Evolutionary conservation across 176 grass and related monocot genomes (phyloP).

Genomic region (Microstegium vimineum): DNA sequence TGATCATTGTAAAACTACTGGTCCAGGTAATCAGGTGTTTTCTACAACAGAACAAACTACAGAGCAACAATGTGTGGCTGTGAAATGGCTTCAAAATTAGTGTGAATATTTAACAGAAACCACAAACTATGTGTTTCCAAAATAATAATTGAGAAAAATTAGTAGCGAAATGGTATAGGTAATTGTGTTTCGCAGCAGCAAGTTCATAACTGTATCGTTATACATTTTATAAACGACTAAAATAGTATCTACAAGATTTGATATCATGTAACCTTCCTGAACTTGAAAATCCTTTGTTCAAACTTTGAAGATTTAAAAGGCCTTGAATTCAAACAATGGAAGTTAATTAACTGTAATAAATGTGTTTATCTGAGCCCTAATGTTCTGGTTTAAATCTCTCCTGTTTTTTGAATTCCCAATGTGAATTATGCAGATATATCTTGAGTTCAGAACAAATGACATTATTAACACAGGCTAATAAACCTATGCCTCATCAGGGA

Average conservation of each 20-base stretch:
- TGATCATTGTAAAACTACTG: neutral
- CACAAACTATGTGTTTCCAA: neutral
- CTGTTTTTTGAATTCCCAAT: neutral
- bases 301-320: neutral
- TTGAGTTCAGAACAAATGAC: neutral
- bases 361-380: neutral
- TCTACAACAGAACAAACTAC: neutral
- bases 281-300: neutral
- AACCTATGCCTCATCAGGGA: neutral
- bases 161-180: neutral
- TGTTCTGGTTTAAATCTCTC: neutral
- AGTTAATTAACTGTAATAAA: neutral
- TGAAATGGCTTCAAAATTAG: neutral
- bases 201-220: neutral
- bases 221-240: neutral
- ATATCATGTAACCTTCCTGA: neutral
- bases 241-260: neutral
- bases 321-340: neutral
- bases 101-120: neutral
- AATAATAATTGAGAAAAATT: neutral
- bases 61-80: neutral
- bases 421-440: neutral
- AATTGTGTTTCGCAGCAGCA: neutral
- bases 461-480: conserved; percentile 8
- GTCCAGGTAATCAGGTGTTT: neutral